Evolutionary conservation across 345 rosid species (phyloP).

Genomic region (Arabidopsis arenosa): DNA sequence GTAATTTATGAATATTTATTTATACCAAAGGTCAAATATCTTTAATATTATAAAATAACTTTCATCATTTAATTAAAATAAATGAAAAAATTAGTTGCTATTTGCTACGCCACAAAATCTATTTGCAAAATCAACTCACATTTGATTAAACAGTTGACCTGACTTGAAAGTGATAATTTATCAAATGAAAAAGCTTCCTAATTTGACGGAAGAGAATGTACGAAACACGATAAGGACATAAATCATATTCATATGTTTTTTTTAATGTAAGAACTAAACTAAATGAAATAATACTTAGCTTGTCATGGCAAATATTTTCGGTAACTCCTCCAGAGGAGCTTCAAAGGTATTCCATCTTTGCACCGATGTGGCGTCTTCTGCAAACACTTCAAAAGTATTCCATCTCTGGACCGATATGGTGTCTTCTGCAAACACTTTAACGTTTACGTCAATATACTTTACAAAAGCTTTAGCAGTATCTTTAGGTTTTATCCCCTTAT

Average conservation of each 20-base stretch:
- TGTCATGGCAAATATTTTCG: not conserved
- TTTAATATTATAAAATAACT: not conserved
- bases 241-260: not conserved
- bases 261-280: not conserved
- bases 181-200: not conserved
- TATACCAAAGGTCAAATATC: slow-evolving; percentile 3
- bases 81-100: not conserved
- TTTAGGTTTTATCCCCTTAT: too few species aligned
- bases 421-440: not conserved
- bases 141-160: slow-evolving; percentile 32
- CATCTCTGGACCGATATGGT: not conserved
- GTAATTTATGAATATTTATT: not conserved
- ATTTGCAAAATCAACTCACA: slow-evolving; percentile 28
- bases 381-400: too few species aligned
- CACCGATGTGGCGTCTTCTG: too few species aligned
- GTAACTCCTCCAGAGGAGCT: not conserved
- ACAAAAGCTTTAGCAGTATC: not conserved
- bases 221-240: slow-evolving; percentile 13
- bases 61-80: not conserved
- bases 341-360: not conserved
- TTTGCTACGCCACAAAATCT: slow-evolving; percentile 10
- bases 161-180: slow-evolving; percentile 3
- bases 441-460: not conserved
- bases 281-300: not conserved
- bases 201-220: slow-evolving; percentile 17